A percentile compares a stretch with the other conserved stretches of the same genome.
phyloP scores from a whole-genome alignment of 2,329 filamentous ascomycete genomes.

The Scedosporium boydii region DNA sequence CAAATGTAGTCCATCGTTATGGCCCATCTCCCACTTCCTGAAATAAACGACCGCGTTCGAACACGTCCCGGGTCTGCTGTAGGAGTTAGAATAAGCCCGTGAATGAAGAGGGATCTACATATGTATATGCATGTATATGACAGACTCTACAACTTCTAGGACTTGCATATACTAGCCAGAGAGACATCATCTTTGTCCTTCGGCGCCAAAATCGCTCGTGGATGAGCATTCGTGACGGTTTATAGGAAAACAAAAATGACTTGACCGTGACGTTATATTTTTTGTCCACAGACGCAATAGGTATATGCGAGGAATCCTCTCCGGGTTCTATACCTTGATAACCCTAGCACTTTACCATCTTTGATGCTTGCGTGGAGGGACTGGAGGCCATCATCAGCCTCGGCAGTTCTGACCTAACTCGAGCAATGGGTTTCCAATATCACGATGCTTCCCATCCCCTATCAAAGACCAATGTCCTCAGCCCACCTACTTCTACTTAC shows the following conservation, averaged over 20 bases:
- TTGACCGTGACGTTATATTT: too few relatives aligned
- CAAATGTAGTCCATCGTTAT: conserved; percentile 19
- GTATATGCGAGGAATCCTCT: too few relatives aligned
- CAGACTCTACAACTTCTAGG: too few relatives aligned
- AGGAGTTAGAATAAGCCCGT: background rate
- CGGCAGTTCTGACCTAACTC: background rate
- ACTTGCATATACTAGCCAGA: too few relatives aligned
- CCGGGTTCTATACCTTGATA: background rate
- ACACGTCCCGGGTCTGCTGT: conserved; percentile 20
- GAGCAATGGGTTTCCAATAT: background rate
- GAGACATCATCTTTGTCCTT: too few relatives aligned
- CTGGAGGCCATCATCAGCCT: background rate
- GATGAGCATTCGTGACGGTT: too few relatives aligned
- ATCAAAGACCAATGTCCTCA: background rate
- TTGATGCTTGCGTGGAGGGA: background rate
- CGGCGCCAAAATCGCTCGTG: too few relatives aligned
- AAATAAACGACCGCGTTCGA: conserved; percentile 21
- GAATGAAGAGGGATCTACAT: too few relatives aligned
- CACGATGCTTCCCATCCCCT: background rate
- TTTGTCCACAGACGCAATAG: too few relatives aligned
- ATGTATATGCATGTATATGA: too few relatives aligned
- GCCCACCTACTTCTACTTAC: conserved; percentile 20
- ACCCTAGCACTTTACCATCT: background rate
- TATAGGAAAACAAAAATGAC: too few relatives aligned
- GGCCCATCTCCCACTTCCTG: conserved; percentile 11